Percentiles rank a stretch among this genome's conserved stretches.
These are phyloP conservation scores for Mortierella sp. DNA, from an alignment of 371 early-diverging fungal genomes.

Conservation along the genomic window DNA sequence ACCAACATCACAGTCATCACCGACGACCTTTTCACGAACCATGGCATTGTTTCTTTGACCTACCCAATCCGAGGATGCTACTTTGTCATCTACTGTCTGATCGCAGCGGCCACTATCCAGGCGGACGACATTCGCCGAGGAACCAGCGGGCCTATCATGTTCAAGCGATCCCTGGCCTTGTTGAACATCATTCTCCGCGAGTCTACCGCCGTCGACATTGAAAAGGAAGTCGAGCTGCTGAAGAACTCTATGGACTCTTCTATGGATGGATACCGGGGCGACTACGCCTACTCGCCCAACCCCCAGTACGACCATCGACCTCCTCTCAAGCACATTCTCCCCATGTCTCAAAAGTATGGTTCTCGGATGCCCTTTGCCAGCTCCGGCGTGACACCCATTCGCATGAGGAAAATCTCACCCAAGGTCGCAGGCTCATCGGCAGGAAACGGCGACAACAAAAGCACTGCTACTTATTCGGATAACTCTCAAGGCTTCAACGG, in stretches of 20 bases:
- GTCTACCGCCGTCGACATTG: conserved; percentile 48
- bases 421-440: conserved; percentile 19
- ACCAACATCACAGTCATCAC: conserved; percentile 64
- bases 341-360: conserved; percentile 51
- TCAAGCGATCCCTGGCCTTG: conserved; percentile 49
- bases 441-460: background rate
- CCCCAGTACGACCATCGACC: conserved; percentile 31
- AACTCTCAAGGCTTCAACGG: background rate
- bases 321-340: conserved; percentile 44
- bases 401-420: conserved; percentile 52
- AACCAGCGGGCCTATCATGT: conserved; percentile 43
- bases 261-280: conserved; percentile 23
- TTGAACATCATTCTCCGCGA: conserved; percentile 46
- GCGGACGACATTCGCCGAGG: conserved; percentile 53
- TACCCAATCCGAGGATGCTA: conserved; percentile 60
- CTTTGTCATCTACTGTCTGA: conserved; percentile 58
- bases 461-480: background rate
- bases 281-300: conserved; percentile 1
- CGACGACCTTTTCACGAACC: conserved; percentile 51
- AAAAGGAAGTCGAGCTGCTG: conserved; percentile 43
- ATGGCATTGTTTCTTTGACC: conserved; percentile 50
- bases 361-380: conserved; percentile 29
- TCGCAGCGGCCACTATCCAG: conserved; percentile 56
- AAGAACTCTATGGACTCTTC: conserved; percentile 32
- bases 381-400: conserved; percentile 23